These are phyloP conservation scores for Pseudocercospora eumusae DNA, from an alignment of 2,329 filamentous ascomycete species.

Conservation along the genomic window DNA sequence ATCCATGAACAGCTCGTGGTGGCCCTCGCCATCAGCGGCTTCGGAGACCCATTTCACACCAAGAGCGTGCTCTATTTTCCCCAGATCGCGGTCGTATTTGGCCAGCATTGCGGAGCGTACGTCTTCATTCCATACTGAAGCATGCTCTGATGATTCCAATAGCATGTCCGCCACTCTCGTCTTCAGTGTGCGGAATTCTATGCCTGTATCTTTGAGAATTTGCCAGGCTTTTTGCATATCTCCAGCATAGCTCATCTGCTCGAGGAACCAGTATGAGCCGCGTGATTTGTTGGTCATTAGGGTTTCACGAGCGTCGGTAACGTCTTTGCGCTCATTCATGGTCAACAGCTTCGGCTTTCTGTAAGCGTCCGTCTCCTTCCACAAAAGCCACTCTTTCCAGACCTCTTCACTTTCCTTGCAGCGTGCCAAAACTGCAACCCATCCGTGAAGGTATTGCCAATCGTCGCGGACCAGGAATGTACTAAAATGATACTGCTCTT, in stretches of 20 bases:
- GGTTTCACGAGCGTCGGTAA: too few species aligned
- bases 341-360: slow-evolving; percentile 27
- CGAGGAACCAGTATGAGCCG: slow-evolving; percentile 41
- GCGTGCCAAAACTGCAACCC: slow-evolving; percentile 39
- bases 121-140: slow-evolving; percentile 31
- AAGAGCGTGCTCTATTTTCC: slow-evolving; percentile 36
- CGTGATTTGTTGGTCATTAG: slow-evolving; percentile 33
- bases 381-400: slow-evolving; percentile 40
- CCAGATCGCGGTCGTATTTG: slow-evolving; percentile 37
- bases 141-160: slow-evolving; percentile 34
- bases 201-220: slow-evolving; percentile 32
- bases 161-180: slow-evolving; percentile 27
- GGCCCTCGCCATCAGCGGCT: slow-evolving; percentile 28
- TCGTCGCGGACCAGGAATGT: slow-evolving; percentile 36
- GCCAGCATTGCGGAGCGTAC: slow-evolving; percentile 32
- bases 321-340: not conserved
- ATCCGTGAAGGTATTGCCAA: slow-evolving; percentile 41
- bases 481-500: slow-evolving; percentile 39
- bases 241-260: slow-evolving; percentile 38
- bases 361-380: slow-evolving; percentile 33
- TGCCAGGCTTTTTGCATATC: slow-evolving; percentile 37
- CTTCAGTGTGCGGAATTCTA: slow-evolving; percentile 31
- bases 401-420: slow-evolving; percentile 36
- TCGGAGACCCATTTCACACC: slow-evolving; percentile 34
- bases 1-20: slow-evolving; percentile 32